Base-by-base conservation (phyloP, 306 rosid species). In the Castanospermum australe region DNA sequence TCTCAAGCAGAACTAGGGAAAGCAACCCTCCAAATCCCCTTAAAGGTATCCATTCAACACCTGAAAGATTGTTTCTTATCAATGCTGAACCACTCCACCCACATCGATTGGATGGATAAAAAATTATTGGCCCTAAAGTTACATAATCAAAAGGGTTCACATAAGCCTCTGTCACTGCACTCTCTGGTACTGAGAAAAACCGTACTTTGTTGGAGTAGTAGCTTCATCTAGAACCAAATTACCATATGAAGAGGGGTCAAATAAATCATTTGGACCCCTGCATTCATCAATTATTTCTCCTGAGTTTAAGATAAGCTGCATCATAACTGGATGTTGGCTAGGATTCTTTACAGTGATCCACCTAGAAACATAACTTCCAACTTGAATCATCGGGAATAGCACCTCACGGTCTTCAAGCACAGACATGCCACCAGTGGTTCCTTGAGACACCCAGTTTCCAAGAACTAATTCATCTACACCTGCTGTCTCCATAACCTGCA, bases 11-110 rank as follows among this genome's bases (percentile, higher is more conserved):
- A 38, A 75, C 91, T 70, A 94, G 82, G 55, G 99, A 94, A 65
- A 82, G 89, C 36, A 91, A 86, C 64, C 95, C 97, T 88, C 99
- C 97, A 74, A 81, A 79, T 20, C 97, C 99, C 68, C 81, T 85
- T 79, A 94, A 81, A 32, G 90, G 85, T 73, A 91, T 65, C 89
- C 95, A 92, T 79, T 94, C 99, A 59, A 91, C 97, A 41, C 99
- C 99, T 24, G 99, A 89, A 64, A 94, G 95, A 86, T 92, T 94
- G 88, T 92, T 94, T 79, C 99, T 92, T 82, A 94, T 83, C 81
- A 94, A 82, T 64, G 90, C 97, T 5, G 99, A 94, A 86, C 97
- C 91, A 84, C 85, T 89, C 97, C 97, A 94, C 68, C 82, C 75
- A 67, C 99, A 94, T 61, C 89, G 82, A 75, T 78, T 82, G 4